Conservation (phyloP, 495 filamentous ascomycete genomes). For the Glutinoglossum americanum region DNA sequence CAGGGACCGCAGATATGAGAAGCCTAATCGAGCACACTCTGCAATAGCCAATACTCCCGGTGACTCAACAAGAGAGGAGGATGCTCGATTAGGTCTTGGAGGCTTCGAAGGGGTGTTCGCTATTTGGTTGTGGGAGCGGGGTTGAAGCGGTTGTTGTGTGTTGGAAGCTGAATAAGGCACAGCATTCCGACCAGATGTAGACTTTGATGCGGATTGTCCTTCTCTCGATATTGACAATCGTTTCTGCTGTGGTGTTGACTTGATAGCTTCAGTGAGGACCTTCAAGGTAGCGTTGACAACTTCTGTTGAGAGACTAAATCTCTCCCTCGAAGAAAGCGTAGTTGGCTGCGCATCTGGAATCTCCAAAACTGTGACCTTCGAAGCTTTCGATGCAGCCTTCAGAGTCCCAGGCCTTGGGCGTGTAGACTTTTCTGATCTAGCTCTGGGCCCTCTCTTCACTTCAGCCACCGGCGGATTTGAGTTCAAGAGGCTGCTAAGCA, state of each 20-base stretch:
- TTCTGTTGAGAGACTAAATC: constrained; percentile 53
- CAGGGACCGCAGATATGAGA: constrained; percentile 42
- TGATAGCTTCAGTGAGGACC: constrained; percentile 50
- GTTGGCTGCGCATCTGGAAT: background rate
- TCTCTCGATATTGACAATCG: constrained; percentile 5
- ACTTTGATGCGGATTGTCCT: background rate
- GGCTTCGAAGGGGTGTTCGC: constrained; percentile 22
- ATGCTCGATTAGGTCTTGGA: constrained; percentile 13
- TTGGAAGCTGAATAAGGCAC: constrained; percentile 18
- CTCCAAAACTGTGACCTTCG: background rate
- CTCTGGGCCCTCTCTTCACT: background rate
- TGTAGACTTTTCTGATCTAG: background rate
- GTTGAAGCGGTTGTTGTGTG: constrained; percentile 25
- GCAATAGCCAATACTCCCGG: constrained; percentile 25
- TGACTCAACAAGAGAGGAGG: constrained; percentile 11
- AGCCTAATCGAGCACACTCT: constrained; percentile 56
- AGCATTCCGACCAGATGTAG: background rate
- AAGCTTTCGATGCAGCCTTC: background rate
- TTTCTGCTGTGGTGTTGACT: constrained; percentile 14
- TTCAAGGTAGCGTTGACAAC: constrained; percentile 61
- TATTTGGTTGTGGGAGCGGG: constrained; percentile 25
- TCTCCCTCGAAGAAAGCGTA: constrained; percentile 26
- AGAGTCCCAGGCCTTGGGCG: background rate
- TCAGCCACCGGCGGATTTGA: constrained; percentile 6
- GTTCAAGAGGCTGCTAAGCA: constrained; percentile 25